These are phyloP conservation scores for Sphagnum magellanicum DNA, from an alignment of 228 moss, liverwort and hornwort genomes.

Conservation along the genomic window DNA sequence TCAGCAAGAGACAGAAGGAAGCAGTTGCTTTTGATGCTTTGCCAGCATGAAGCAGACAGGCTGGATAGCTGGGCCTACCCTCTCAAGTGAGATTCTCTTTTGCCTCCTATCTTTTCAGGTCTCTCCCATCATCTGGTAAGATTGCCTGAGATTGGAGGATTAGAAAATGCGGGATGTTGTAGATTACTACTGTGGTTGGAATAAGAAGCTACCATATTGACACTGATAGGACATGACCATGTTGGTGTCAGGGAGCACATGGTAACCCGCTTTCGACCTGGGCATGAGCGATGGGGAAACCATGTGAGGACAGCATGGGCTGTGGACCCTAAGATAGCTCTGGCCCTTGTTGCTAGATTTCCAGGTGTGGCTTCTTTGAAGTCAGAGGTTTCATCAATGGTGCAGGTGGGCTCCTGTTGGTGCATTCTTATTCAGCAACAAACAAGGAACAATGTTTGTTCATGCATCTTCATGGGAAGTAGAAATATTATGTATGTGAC, in stretches of 20 bases:
- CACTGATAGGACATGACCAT: neutral
- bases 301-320: constrained; percentile 63
- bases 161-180: neutral
- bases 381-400: constrained; percentile 48
- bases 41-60: constrained; percentile 81
- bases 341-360: constrained; percentile 64
- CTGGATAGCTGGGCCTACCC: constrained; percentile 87
- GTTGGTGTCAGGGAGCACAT: constrained; percentile 31
- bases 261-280: constrained; percentile 45
- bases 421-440: neutral
- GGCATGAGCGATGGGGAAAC: constrained; percentile 52
- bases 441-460: neutral
- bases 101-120: too few relatives aligned
- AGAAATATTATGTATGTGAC: too few relatives aligned
- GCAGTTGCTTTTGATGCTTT: constrained; percentile 63
- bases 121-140: too few relatives aligned
- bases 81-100: constrained; percentile 41
- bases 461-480: too few relatives aligned
- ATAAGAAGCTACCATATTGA: neutral
- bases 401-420: constrained; percentile 31
- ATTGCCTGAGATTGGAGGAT: neutral
- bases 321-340: constrained; percentile 62
- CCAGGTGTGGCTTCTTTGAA: constrained; percentile 45
- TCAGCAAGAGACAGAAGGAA: constrained; percentile 36
- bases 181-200: neutral